These are phyloP conservation scores for Podosphaera fusca DNA, from an alignment of 2,329 filamentous ascomycete genomes.

Conservation along the genomic window DNA sequence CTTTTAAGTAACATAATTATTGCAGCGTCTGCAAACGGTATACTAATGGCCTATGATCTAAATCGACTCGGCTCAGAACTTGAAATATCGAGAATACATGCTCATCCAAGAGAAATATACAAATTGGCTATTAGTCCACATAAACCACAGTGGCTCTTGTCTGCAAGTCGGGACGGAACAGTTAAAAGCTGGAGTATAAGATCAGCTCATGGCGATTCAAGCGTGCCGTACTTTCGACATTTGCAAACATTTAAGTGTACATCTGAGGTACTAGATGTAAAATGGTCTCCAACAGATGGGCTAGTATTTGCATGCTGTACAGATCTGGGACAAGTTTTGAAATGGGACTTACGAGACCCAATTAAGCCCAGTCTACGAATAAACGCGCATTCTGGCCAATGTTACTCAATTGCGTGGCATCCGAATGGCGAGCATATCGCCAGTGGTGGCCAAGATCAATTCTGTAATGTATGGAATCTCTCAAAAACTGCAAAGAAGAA, in stretches of 20 bases:
- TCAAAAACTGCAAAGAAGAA: conserved; percentile 34
- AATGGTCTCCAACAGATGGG: conserved; percentile 39
- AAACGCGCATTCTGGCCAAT: conserved; percentile 34
- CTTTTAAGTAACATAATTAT: conserved; percentile 28
- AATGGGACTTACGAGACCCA: conserved; percentile 38
- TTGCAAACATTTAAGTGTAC: conserved; percentile 19
- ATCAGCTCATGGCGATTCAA: conserved; percentile 22
- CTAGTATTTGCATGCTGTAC: conserved; percentile 41
- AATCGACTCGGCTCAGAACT: conserved; percentile 22
- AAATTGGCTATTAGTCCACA: conserved; percentile 40
- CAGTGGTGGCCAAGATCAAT: conserved; percentile 37
- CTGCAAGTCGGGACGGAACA: conserved; percentile 39
- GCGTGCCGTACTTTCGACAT: conserved; percentile 22
- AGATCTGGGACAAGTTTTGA: conserved; percentile 35
- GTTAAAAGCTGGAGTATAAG: conserved; percentile 38
- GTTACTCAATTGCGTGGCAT: conserved; percentile 41
- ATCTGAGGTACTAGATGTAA: conserved; percentile 37
- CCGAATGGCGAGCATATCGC: conserved; percentile 42
- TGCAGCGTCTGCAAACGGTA: conserved; percentile 39
- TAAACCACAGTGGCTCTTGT: conserved; percentile 30
- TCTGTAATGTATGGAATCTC: conserved; percentile 42
- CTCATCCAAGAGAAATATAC: conserved; percentile 40
- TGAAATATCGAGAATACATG: conserved; percentile 31
- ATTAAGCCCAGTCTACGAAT: conserved; percentile 31
- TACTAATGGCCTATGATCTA: conserved; percentile 41